These are phyloP conservation scores for Curvularia eragrostidis DNA, from an alignment of 2,329 filamentous ascomycete genomes.

Conservation along the genomic window DNA sequence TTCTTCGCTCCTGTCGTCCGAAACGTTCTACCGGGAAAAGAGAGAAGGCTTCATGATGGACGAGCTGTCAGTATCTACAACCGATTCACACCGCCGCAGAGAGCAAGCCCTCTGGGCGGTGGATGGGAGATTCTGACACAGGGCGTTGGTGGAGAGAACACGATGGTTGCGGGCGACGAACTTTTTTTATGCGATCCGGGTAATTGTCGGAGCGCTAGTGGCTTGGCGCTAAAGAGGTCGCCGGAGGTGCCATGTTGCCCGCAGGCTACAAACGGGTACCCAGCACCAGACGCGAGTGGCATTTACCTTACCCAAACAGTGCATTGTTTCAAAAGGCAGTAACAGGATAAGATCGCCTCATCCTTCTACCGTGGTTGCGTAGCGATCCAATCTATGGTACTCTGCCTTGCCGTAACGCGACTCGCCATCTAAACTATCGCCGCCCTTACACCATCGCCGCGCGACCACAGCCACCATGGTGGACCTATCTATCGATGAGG, in stretches of 20 bases:
- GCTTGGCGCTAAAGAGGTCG: constrained; percentile 24
- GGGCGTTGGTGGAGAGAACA: constrained; percentile 67
- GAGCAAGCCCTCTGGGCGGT: constrained; percentile 31
- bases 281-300: background rate
- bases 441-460: constrained; percentile 5
- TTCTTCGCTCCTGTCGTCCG: constrained; percentile 93
- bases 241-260: constrained; percentile 14
- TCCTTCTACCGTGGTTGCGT: background rate
- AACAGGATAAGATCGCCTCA: background rate
- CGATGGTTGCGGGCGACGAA: constrained; percentile 31
- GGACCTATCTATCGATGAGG: constrained; percentile 75
- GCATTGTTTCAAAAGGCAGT: background rate
- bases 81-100: constrained; percentile 63
- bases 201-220: constrained; percentile 24
- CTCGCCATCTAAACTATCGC: constrained; percentile 2
- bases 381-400: background rate
- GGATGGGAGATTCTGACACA: constrained; percentile 83
- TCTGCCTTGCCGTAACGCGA: background rate
- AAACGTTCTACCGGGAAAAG: constrained; percentile 68
- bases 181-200: constrained; percentile 40
- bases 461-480: constrained; percentile 31
- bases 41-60: constrained; percentile 80
- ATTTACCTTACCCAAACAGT: background rate
- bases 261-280: constrained; percentile 3
- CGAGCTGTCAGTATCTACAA: constrained; percentile 84